Base-by-base conservation (phyloP, 192 early-diverging fungal genomes). In the Dimargaris cristalligena region DNA sequence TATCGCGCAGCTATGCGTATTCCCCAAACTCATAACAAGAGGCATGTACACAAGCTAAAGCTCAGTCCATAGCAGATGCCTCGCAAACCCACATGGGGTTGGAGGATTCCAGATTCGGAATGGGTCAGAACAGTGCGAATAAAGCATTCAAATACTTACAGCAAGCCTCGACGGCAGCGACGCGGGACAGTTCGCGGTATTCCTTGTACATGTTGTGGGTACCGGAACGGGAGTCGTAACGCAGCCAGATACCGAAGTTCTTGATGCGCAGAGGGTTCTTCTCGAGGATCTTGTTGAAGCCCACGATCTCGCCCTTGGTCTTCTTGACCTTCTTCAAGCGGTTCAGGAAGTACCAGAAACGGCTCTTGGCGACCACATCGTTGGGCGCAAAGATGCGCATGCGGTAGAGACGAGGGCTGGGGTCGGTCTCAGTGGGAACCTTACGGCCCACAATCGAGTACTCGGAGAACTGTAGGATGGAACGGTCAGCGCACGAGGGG, bases 181-280 rank as follows among this genome's bases (percentile, higher is more conserved):
- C 69, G 66, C 96, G 87, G 67, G 82, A 76, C 67, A 97, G 75
- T 80, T 97, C 92, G 67, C 96, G 88, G 90, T 95, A 99, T 84
- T 98, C 95, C 88, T 98, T 98, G 89, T 98, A 98, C 93, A 98
- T 98, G 89, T 98, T 99, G 91, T 99, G 96, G 63, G 94, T 99
- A 65, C 95, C 95, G 45, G 91, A 94, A 74, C 94, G 90, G 62
- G 94, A 98, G 78, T 98, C 86, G 83, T 98, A 98, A 68, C 94
- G 91, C 63, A 98, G 82, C 90, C 89, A 98, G 81, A 98, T 90
- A 67, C 95, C 95, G 71, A 82, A 99, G 89, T 92, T 99, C 84
- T 97, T 99, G 70, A 92, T 85, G 65, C 76, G 73, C 49, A 80
- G 70, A 59, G 92, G 91, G 71, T 86, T 84, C 75, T 93, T 85